These are phyloP conservation scores for Pelargonium fulgidum DNA, from an alignment of 441 rosid genomes.

Conservation along the genomic window DNA sequence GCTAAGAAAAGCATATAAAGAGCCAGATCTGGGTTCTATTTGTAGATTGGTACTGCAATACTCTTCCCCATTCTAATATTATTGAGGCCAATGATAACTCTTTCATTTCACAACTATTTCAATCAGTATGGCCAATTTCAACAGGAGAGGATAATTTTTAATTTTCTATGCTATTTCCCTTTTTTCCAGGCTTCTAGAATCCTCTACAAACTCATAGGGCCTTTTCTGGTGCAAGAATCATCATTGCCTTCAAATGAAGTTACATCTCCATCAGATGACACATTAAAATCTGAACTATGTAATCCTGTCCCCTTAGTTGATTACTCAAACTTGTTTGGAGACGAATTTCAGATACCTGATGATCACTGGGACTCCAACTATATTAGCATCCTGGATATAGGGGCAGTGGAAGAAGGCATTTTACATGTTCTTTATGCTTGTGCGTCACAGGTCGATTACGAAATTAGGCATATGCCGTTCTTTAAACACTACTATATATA, in stretches of 20 bases:
- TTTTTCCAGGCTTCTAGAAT: constrained; percentile 58
- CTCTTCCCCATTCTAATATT: constrained; percentile 17
- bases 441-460: constrained; percentile 75
- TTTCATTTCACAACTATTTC: constrained; percentile 1
- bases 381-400: constrained; percentile 55
- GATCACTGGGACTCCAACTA: constrained; percentile 49
- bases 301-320: constrained; percentile 39
- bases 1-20: constrained; percentile 64
- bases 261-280: constrained; percentile 37
- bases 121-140: constrained; percentile 13
- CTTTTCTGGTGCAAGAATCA: constrained; percentile 38
- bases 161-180: constrained; percentile 21
- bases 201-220: constrained; percentile 51
- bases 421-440: constrained; percentile 82
- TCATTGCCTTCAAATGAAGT: constrained; percentile 28
- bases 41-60: constrained; percentile 52
- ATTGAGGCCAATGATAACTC: constrained; percentile 11
- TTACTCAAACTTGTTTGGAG: constrained; percentile 74
- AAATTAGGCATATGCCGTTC: constrained; percentile 26
- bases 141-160: constrained; percentile 18
- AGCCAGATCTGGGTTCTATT: constrained; percentile 50
- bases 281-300: constrained; percentile 37
- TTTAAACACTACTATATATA: constrained; percentile 9
- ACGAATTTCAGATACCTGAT: constrained; percentile 50
- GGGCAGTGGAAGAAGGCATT: constrained; percentile 81